Conservation (phyloP, 2,329 filamentous ascomycete genomes). For the Bimuria novae-zelandiae region DNA sequence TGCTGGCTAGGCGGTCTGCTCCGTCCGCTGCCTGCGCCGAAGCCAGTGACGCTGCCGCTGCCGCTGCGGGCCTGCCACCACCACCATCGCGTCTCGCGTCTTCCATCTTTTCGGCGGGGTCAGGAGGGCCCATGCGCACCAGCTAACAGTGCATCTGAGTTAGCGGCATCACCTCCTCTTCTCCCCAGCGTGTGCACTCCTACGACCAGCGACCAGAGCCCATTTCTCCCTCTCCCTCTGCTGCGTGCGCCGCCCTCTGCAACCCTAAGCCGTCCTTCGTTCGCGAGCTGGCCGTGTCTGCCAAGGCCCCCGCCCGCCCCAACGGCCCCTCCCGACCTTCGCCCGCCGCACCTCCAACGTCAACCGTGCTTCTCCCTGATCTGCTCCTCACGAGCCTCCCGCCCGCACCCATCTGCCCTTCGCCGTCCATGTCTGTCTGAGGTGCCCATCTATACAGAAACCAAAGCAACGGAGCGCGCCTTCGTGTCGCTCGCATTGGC, state of each 20-base stretch:
- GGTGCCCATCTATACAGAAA: conserved; percentile 18
- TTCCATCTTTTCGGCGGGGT: conserved; percentile 1
- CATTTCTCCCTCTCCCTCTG: not conserved
- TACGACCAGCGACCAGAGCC: too few relatives aligned
- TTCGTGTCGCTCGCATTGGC: conserved; percentile 31
- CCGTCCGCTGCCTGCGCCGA: not conserved
- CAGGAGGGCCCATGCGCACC: not conserved
- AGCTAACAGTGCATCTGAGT: not conserved
- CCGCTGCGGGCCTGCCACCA: conserved; percentile 2
- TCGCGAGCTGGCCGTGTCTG: conserved; percentile 1
- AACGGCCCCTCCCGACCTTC: not conserved
- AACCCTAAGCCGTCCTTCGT: not conserved
- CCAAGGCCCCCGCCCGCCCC: not conserved
- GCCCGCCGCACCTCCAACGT: conserved; percentile 1
- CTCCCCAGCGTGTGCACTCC: not conserved
- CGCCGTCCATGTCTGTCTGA: conserved; percentile 26
- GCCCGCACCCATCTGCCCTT: not conserved
- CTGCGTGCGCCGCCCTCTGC: not conserved
- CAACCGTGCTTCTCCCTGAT: conserved; percentile 3
- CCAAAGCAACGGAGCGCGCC: conserved; percentile 25
- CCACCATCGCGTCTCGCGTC: not conserved
- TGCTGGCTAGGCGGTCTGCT: not conserved
- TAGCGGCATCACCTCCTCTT: not conserved
- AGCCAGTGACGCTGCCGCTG: not conserved
- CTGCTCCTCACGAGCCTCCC: conserved; percentile 1